Evolutionary conservation across 1,139 yeast genomes (phyloP).

Genomic region (Hansenula sp.): DNA sequence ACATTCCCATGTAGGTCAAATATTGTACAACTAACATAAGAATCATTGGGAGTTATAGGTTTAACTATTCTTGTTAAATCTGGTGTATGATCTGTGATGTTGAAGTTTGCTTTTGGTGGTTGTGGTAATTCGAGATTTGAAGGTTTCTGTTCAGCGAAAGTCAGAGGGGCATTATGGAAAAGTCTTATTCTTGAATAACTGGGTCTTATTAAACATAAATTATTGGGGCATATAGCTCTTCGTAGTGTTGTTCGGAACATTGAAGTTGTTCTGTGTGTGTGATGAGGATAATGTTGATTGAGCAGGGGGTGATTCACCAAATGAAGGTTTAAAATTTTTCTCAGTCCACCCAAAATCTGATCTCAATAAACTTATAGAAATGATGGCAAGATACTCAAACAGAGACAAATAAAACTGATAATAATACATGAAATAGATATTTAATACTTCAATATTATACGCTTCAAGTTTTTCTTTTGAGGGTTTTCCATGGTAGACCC

Average conservation of each 20-base stretch:
- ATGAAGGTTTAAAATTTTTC: no score
- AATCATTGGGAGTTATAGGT: conserved; percentile 56
- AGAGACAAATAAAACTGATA: no score
- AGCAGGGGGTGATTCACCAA: no score
- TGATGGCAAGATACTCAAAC: no score
- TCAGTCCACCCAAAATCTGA: no score
- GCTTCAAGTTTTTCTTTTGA: no score
- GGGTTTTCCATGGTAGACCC: no score
- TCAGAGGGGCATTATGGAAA: neutral
- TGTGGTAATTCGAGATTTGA: neutral
- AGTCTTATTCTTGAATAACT: neutral
- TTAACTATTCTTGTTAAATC: conserved; percentile 32
- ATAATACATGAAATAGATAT: no score
- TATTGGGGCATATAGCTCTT: neutral
- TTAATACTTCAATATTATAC: no score
- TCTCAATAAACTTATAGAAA: no score
- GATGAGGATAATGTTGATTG: neutral
- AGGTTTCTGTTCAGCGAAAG: neutral
- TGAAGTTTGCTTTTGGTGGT: conserved; percentile 10
- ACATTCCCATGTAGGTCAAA: conserved; percentile 74
- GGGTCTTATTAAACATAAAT: neutral
- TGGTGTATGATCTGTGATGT: conserved; percentile 10
- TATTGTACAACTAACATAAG: conserved; percentile 68
- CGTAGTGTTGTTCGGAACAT: neutral
- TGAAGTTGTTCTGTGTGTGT: neutral